Percentiles rank a stretch among this genome's conserved stretches.
Evolutionary conservation across 2,329 filamentous ascomycete genomes (phyloP).

Genomic region (Diaporthe humulicola): DNA sequence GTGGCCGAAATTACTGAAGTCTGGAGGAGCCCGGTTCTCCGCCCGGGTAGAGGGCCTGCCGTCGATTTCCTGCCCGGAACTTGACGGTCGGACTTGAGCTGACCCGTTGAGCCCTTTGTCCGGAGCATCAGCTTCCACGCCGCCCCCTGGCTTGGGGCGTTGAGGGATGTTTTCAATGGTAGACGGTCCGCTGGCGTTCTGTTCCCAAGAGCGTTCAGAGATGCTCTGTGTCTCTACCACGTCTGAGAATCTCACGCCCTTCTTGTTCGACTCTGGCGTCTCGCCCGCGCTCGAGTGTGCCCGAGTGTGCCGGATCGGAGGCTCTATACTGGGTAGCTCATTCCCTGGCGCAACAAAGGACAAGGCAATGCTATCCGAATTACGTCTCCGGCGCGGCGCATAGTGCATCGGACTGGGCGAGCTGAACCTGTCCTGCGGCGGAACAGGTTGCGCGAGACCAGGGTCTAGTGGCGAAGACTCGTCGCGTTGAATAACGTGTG

Average conservation of each 20-base stretch:
- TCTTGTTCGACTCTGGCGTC: slow-evolving; percentile 27
- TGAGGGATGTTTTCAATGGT: slow-evolving; percentile 28
- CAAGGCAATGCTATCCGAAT: slow-evolving; percentile 43
- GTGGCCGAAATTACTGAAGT: slow-evolving; percentile 37
- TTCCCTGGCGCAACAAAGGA: slow-evolving; percentile 19
- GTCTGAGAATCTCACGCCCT: slow-evolving; percentile 39
- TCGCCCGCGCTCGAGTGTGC: slow-evolving; percentile 31
- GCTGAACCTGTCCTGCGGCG: slow-evolving; percentile 19
- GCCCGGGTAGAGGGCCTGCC: slow-evolving; percentile 33
- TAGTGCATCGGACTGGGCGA: slow-evolving; percentile 39
- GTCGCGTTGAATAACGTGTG: slow-evolving; percentile 4
- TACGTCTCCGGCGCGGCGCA: slow-evolving; percentile 43
- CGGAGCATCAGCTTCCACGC: background rate
- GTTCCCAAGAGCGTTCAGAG: slow-evolving; percentile 37
- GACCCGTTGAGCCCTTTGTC: slow-evolving; percentile 14
- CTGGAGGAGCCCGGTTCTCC: slow-evolving; percentile 37
- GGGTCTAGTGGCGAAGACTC: slow-evolving; percentile 13
- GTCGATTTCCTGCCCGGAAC: slow-evolving; percentile 10
- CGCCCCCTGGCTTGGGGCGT: slow-evolving; percentile 5
- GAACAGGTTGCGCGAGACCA: slow-evolving; percentile 23
- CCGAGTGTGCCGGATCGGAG: slow-evolving; percentile 26
- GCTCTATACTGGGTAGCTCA: slow-evolving; percentile 11
- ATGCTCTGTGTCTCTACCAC: slow-evolving; percentile 39
- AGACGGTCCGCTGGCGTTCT: slow-evolving; percentile 28
- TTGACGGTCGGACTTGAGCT: slow-evolving; percentile 1